Evolutionary conservation across 805 yeast species (phyloP).

Genomic region (Cyberlindnera mycetangii): DNA sequence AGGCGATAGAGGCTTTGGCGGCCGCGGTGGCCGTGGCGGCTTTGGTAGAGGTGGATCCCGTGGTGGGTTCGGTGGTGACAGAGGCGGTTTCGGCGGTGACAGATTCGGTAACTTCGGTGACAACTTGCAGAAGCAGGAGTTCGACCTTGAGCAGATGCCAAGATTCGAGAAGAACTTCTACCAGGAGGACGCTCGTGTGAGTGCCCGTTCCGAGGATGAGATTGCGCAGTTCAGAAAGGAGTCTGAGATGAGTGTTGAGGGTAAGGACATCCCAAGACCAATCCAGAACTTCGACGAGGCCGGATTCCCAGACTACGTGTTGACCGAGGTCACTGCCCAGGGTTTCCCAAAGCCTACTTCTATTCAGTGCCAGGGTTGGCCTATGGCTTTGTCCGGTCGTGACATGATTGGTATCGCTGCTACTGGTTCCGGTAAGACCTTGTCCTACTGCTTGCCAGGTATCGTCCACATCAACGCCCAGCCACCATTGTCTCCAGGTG

Average conservation of each 20-base stretch:
- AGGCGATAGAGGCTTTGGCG: constrained; percentile 25
- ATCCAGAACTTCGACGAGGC: constrained; percentile 92
- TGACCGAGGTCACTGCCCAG: constrained; percentile 82
- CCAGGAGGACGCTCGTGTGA: constrained; percentile 76
- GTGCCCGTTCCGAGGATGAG: constrained; percentile 71
- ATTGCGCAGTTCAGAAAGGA: constrained; percentile 72
- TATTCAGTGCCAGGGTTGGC: constrained; percentile 99
- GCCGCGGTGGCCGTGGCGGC: constrained; percentile 36
- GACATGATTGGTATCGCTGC: constrained; percentile 99
- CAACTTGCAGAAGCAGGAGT: constrained; percentile 68
- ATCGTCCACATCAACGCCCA: constrained; percentile 98
- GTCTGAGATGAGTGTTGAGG: constrained; percentile 81
- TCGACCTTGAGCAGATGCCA: constrained; percentile 77
- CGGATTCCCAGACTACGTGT: constrained; percentile 94
- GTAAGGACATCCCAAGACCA: constrained; percentile 90
- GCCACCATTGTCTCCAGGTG: constrained; percentile 89
- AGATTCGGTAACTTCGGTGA: constrained; percentile 48
- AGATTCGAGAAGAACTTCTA: constrained; percentile 94
- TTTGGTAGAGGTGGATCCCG: constrained; percentile 34
- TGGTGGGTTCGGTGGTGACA: constrained; percentile 29
- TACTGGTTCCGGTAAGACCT: constrained; percentile 98
- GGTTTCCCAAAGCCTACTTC: constrained; percentile 95
- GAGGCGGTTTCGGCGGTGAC: constrained; percentile 37
- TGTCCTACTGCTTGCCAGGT: constrained; percentile 94
- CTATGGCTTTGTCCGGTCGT: constrained; percentile 98